Evolutionary conservation across 306 rosid genomes (phyloP).

Genomic region (Crataegus laevigata): DNA sequence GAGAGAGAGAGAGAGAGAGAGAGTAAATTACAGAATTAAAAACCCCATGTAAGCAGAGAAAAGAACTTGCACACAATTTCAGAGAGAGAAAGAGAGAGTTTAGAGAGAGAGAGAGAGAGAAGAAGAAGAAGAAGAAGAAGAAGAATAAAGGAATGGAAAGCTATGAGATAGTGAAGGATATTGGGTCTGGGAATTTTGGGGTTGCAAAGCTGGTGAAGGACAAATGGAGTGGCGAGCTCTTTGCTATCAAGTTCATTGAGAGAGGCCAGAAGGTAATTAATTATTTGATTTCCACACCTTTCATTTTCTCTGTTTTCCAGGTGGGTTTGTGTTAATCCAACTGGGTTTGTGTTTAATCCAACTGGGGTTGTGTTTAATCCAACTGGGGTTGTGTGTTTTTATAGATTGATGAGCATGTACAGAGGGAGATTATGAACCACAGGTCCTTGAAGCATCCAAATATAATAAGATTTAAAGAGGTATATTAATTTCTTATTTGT

Average conservation of each 20-base stretch:
- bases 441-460: slow-evolving; percentile 94
- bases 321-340: background rate
- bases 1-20: too few relatives aligned
- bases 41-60: slow-evolving; percentile 15
- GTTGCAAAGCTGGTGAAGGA: slow-evolving; percentile 84
- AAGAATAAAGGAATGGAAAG: slow-evolving; percentile 46
- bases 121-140: too few relatives aligned
- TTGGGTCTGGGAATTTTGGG: slow-evolving; percentile 97
- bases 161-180: slow-evolving; percentile 69
- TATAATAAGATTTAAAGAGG: slow-evolving; percentile 94
- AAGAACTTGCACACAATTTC: background rate
- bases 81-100: background rate
- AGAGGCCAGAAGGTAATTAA: slow-evolving; percentile 70
- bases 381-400: slow-evolving; percentile 1
- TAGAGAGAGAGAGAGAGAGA: slow-evolving; percentile 1
- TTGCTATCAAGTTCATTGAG: slow-evolving; percentile 89
- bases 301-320: background rate
- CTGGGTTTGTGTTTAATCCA: background rate
- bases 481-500: slow-evolving; percentile 11
- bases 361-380: background rate
- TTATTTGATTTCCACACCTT: background rate
- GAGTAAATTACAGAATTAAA: background rate
- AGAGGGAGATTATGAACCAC: slow-evolving; percentile 94
- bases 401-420: slow-evolving; percentile 95
- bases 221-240: slow-evolving; percentile 63